A percentile compares a stretch with the other conserved stretches of the same genome.
Conservation (phyloP, 768 basidiomycete genomes). For the Dentipellis fragilis region DNA sequence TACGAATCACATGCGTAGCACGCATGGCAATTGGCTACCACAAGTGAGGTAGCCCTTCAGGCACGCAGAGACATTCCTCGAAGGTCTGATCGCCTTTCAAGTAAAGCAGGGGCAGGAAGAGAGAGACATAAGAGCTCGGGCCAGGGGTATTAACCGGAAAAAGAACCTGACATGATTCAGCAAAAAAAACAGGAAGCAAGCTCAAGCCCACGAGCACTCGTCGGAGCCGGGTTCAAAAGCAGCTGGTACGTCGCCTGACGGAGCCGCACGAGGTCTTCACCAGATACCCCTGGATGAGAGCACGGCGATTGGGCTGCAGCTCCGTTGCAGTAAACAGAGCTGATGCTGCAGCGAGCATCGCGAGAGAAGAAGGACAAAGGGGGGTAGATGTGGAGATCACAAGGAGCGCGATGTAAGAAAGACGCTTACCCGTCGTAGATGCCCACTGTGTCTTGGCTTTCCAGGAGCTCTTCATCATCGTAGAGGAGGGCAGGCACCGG, state of each 20-base stretch:
- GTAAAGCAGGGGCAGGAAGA: no score
- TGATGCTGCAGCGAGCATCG: not conserved
- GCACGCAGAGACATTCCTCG: no score
- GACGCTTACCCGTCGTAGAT: slow-evolving; percentile 81
- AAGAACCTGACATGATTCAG: no score
- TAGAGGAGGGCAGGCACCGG: slow-evolving; percentile 71
- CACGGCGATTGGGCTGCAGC: not conserved
- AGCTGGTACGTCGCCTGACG: not conserved
- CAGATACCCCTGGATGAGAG: not conserved
- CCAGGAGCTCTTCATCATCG: slow-evolving; percentile 67
- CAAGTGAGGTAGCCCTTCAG: no score
- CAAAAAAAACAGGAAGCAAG: no score
- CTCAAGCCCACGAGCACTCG: no score
- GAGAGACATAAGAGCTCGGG: no score
- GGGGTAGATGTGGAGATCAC: not conserved
- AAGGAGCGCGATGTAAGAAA: not conserved
- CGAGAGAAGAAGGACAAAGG: slow-evolving; percentile 9
- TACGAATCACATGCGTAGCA: no score
- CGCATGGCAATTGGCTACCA: no score
- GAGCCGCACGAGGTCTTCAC: not conserved
- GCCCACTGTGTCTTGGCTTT: slow-evolving; percentile 71
- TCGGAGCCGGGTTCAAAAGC: no score
- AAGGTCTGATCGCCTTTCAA: no score
- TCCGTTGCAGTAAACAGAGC: not conserved
- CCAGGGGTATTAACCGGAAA: no score